Percentiles rank a stretch among this genome's conserved stretches.
Evolutionary conservation across 257 asterid genomes (phyloP).

Genomic region (Plantago elongata): DNA sequence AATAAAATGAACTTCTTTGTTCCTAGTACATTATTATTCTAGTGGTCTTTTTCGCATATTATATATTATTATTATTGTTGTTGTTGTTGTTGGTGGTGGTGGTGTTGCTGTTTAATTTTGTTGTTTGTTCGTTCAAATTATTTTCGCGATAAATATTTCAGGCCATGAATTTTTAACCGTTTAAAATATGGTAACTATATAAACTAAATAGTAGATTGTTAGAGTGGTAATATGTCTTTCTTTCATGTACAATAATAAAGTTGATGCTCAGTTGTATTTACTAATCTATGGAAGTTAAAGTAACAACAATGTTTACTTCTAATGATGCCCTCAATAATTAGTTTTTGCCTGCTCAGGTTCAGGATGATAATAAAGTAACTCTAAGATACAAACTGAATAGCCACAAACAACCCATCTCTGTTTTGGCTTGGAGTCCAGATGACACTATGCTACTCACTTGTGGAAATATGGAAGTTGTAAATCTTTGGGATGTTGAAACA

Average conservation of each 20-base stretch:
- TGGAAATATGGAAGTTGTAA: slow-evolving; percentile 79
- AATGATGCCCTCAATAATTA: slow-evolving; percentile 1
- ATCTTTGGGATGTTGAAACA: slow-evolving; percentile 86
- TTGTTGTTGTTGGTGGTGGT: slow-evolving; percentile 8
- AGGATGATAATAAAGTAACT: slow-evolving; percentile 51
- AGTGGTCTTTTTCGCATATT: background rate
- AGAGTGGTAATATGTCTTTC: slow-evolving; percentile 13
- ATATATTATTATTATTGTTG: background rate
- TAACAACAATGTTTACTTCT: background rate
- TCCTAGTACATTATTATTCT: background rate
- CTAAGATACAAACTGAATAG: slow-evolving; percentile 38
- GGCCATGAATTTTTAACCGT: too few relatives aligned
- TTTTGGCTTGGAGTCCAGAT: slow-evolving; percentile 90
- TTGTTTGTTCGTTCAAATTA: too few relatives aligned
- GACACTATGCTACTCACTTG: slow-evolving; percentile 89
- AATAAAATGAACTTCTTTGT: background rate
- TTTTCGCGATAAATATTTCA: too few relatives aligned
- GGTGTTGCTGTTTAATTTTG: too few relatives aligned
- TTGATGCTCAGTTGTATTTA: background rate
- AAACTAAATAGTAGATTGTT: background rate
- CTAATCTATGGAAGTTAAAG: slow-evolving; percentile 14
- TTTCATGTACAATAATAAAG: background rate
- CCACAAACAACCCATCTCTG: slow-evolving; percentile 75
- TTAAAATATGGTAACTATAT: background rate
- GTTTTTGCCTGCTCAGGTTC: slow-evolving; percentile 45